Conservation (phyloP, 148 eudicot genomes). For the Pharnaceum exiguum region DNA sequence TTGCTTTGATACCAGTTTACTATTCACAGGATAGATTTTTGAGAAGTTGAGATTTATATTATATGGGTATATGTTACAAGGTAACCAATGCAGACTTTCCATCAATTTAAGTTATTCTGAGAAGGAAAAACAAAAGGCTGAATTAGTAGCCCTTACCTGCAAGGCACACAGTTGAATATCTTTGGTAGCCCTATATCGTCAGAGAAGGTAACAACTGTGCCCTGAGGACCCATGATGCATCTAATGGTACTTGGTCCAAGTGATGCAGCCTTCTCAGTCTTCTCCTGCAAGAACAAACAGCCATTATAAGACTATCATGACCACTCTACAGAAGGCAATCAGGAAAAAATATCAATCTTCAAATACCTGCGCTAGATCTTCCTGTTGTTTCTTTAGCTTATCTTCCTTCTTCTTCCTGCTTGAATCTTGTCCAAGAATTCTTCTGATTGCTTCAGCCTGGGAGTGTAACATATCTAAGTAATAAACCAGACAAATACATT, state of each 20-base stretch:
- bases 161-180: conserved; percentile 35
- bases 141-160: conserved; percentile 32
- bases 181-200: conserved; percentile 44
- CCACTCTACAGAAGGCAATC: not conserved
- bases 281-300: conserved; percentile 33
- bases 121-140: too few relatives aligned
- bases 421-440: conserved; percentile 54
- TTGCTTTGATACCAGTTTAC: too few relatives aligned
- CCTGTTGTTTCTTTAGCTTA: conserved; percentile 43
- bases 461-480: not conserved
- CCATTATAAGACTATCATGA: not conserved
- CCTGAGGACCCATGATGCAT: conserved; percentile 44
- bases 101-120: too few relatives aligned
- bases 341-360: not conserved
- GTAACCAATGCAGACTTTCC: too few relatives aligned
- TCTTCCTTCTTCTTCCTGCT: conserved; percentile 48
- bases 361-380: conserved; percentile 41
- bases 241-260: conserved; percentile 36
- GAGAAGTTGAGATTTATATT: too few relatives aligned
- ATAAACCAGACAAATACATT: not conserved
- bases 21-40: too few relatives aligned
- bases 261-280: conserved; percentile 27
- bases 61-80: too few relatives aligned
- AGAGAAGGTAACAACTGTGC: conserved; percentile 43
- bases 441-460: conserved; percentile 60